Evolutionary conservation across 2,329 filamentous ascomycete species (phyloP).

Genomic region (Epichloe bromicola): DNA sequence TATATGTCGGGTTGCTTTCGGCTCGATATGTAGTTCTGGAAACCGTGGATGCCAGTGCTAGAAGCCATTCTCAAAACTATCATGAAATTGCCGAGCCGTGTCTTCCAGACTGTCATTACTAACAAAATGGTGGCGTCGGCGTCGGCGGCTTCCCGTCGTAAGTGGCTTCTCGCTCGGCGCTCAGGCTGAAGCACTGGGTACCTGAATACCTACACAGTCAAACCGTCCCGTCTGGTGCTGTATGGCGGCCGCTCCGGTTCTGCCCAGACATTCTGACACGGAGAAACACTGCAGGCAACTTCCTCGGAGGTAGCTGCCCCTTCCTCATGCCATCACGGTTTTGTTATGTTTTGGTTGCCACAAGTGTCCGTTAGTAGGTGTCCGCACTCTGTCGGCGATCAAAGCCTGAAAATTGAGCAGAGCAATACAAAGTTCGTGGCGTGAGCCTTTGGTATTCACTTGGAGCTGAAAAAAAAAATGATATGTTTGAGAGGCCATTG

Average conservation of each 20-base stretch:
- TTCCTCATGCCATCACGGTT: background rate
- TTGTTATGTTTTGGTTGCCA: background rate
- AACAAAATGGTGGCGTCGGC: background rate
- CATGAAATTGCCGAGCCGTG: background rate
- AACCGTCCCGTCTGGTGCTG: background rate
- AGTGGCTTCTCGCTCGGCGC: background rate
- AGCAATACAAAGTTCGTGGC: background rate
- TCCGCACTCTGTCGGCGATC: background rate
- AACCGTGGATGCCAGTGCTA: background rate
- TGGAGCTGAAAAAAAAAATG: background rate
- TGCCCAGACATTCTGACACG: background rate
- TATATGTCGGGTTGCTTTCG: background rate
- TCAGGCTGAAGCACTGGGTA: background rate
- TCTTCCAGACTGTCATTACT: background rate
- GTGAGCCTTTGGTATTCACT: constrained; percentile 2
- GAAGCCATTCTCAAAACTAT: no score
- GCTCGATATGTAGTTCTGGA: background rate
- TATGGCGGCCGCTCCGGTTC: constrained; percentile 1
- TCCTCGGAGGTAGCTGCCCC: background rate
- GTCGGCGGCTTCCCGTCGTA: background rate
- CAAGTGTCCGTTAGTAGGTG: background rate
- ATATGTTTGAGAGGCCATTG: constrained; percentile 3
- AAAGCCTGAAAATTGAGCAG: background rate
- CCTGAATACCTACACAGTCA: background rate
- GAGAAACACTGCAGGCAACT: background rate